Base-by-base conservation (phyloP, 192 early-diverging fungal species). In the Gonapodya prolifera region DNA sequence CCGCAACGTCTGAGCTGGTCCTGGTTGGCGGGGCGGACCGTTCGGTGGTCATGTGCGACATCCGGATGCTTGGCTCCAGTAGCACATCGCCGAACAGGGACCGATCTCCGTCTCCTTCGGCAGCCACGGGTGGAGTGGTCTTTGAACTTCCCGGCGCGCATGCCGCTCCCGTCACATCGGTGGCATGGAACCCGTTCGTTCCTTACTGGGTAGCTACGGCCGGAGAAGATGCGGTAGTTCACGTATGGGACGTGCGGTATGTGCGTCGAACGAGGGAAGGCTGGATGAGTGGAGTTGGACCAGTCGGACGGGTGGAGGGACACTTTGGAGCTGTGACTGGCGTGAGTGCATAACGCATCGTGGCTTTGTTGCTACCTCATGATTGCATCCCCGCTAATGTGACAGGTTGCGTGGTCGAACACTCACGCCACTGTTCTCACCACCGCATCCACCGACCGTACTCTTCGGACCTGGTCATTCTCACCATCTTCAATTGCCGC, bases 201-300 rank as follows among this genome's bases (percentile, higher is more conserved):
- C 92, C 92, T 17, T 91, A 91, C 80, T 93, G 91, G 92, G 78
- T 94, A 70, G 91, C 91, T 0, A 86, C 83, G 1, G 82, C 84
- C 29, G 88, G 87, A 78, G 89, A 90, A 35, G 85, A 86, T 79
- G 84, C 83, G 0, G 81, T 83, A 0, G 89, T 89, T 34, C 84
- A 88, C 17, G 75, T 94, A 2, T 94, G 92, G 92, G 92, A 94
- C 70, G 75, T 94, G 70, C 84, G 92, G 8, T 91, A 86, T 76
- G 71, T 83, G 1, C 77, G 77, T 30, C 45, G 45, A 16, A 61
- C 45, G 45, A 61, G 45, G 45, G 45, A 61, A 61, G 45, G 45
- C 8, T 61, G 45, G 45, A 61, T 61, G 45, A 61, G 45, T 23
- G 45, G 45, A 16, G 45, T 61, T 8, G 82, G 84, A 16, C 85